Conservation (phyloP, 805 yeast genomes). For the Candida saitoana region DNA sequence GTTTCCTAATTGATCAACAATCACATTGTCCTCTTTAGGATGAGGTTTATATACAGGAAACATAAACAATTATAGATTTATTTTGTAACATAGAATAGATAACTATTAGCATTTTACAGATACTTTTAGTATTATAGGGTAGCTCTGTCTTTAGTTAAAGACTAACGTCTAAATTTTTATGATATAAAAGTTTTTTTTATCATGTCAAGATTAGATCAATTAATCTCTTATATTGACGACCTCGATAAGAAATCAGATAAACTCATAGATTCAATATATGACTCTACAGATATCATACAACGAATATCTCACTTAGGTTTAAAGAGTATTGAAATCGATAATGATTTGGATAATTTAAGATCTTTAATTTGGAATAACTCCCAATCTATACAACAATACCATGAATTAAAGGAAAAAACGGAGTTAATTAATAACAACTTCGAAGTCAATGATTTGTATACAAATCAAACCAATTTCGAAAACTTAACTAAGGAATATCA, state of each 20-base stretch:
- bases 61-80: too few relatives aligned
- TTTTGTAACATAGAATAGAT: too few relatives aligned
- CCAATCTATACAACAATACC: constrained; percentile 20
- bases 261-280: constrained; percentile 19
- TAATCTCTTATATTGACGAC: constrained; percentile 24
- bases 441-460: constrained; percentile 25
- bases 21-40: not conserved
- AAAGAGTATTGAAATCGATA: constrained; percentile 16
- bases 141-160: not conserved
- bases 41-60: not conserved
- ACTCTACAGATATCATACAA: constrained; percentile 21
- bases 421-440: constrained; percentile 32
- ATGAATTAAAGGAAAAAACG: constrained; percentile 28
- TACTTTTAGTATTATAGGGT: not conserved
- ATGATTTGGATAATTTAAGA: constrained; percentile 24
- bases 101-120: not conserved
- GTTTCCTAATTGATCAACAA: not conserved
- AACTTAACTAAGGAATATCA: constrained; percentile 27
- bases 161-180: not conserved
- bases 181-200: too few relatives aligned
- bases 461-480: constrained; percentile 27
- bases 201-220: constrained; percentile 7
- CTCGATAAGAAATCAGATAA: constrained; percentile 25
- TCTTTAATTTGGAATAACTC: constrained; percentile 21
- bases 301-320: constrained; percentile 12